Base-by-base conservation (phyloP, 2,329 filamentous ascomycete species). In the Neofusicoccum sp. region DNA sequence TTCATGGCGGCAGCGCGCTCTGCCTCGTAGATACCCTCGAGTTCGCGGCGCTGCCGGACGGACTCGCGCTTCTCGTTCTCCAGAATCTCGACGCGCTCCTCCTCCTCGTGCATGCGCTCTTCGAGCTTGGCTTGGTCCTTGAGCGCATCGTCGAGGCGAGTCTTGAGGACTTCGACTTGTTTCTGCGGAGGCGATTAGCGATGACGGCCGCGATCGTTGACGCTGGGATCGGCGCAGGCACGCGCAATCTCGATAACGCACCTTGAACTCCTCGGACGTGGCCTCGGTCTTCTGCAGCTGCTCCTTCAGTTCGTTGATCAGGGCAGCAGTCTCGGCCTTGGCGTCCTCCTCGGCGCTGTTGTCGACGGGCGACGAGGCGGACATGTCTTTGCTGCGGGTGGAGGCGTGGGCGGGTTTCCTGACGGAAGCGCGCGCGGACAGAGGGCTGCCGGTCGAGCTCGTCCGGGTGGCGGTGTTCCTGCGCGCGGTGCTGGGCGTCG, bases 11-110 rank as follows among this genome's bases (percentile, higher is more conserved):
- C 86, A 70, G 88, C 90, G 64, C 91, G 86, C 77, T 99, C 95
- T 45, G 89, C 87, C 75, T 98, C 93, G 74, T 96, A 96, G 65
- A 96, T 93, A 65, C 88, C 87, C 75, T 97, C 93, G 79, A 97
- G 87, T 74, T 99, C 95, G 65, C 93, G 86, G 70, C 91, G 90
- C 75, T 96, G 89, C 65, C 92, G 86, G 31, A 88, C 85, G 60
- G 88, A 83, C 67, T 98, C 93, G 68, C 90, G 86, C 78, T 95
- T 93, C 70, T 96, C 91, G 69, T 90, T 92, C 70, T 87, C 86
- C 58, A 98, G 81, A 6, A 84, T 80, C 75, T 96, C 92, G 62
- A 93, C 84, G 70, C 88, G 87, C 74, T 93, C 90, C 63, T 95
- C 92, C 69, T 86, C 87, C 75, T 96, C 93, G 73, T 97, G 93